These are phyloP conservation scores for Infundibulicybe gibba DNA, from an alignment of 768 basidiomycete species.

Conservation along the genomic window DNA sequence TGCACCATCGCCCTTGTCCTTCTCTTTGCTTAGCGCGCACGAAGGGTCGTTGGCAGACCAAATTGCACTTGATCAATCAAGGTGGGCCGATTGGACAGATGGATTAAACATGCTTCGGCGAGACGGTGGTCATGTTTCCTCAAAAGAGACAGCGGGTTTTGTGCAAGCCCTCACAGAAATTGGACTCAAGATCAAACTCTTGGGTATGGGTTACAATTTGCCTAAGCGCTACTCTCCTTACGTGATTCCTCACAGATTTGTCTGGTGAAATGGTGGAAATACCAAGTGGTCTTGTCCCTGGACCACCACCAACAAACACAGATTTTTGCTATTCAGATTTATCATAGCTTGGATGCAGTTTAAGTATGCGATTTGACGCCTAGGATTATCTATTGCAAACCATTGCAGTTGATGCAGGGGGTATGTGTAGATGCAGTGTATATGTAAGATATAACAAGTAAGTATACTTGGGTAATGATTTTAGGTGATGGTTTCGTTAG, in stretches of 20 bases:
- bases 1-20: conserved; percentile 67
- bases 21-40: conserved; percentile 67
- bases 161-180: conserved; percentile 88
- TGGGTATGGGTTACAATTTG: conserved; percentile 46
- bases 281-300: conserved; percentile 73
- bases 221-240: conserved; percentile 3
- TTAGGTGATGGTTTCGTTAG: no score
- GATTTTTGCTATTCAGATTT: conserved; percentile 87
- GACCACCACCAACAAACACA: conserved; percentile 72
- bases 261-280: conserved; percentile 89
- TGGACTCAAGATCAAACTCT: conserved; percentile 85
- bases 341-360: conserved; percentile 18
- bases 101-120: conserved; percentile 84
- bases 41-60: conserved; percentile 76
- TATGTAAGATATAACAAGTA: conserved; percentile 17
- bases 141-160: conserved; percentile 82
- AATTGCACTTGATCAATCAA: conserved; percentile 70
- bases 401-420: conserved; percentile 25
- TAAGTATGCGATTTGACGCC: background rate
- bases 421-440: conserved; percentile 45
- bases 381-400: background rate
- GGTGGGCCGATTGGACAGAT: conserved; percentile 95
- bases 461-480: conserved; percentile 11
- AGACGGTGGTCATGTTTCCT: conserved; percentile 80
- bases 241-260: conserved; percentile 54